phyloP scores from a whole-genome alignment of 805 yeast genomes.

The Candida nanaspora region DNA sequence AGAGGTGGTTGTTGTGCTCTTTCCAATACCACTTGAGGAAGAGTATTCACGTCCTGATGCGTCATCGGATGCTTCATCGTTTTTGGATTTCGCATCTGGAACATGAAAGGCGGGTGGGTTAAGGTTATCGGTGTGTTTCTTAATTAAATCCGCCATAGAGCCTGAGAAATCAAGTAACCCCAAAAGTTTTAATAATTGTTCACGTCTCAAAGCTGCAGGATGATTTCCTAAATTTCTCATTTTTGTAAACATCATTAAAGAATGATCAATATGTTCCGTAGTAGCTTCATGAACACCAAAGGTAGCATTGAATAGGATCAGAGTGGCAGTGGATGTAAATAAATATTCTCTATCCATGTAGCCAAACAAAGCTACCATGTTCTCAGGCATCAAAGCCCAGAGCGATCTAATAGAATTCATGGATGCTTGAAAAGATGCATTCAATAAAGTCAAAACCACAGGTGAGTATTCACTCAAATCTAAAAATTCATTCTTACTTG shows the following conservation, averaged over 20 bases:
- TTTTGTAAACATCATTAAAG: conserved; percentile 58
- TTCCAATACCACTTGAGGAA: background rate
- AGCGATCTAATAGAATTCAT: conserved; percentile 66
- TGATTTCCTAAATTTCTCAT: conserved; percentile 76
- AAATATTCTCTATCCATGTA: conserved; percentile 83
- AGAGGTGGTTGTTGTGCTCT: background rate
- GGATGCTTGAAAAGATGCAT: conserved; percentile 76
- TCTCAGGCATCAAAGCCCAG: conserved; percentile 69
- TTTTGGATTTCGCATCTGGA: background rate
- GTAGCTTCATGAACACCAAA: conserved; percentile 80
- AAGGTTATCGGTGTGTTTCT: conserved; percentile 48
- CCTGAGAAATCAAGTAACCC: conserved; percentile 64
- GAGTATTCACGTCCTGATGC: too few species aligned
- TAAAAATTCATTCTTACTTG: conserved; percentile 35
- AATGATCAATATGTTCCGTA: conserved; percentile 63
- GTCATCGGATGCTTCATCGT: background rate
- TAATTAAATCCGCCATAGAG: conserved; percentile 47
- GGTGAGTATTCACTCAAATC: conserved; percentile 64
- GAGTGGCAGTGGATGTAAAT: conserved; percentile 69
- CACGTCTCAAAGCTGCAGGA: conserved; percentile 71
- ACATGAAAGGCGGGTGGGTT: conserved; percentile 18
- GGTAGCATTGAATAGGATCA: conserved; percentile 67
- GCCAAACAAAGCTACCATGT: conserved; percentile 80
- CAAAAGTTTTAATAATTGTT: conserved; percentile 60
- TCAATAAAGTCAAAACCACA: conserved; percentile 58